Evolutionary conservation across 352 stramenopile genomes (phyloP).

Genomic region (Pythium scleroteichum): DNA sequence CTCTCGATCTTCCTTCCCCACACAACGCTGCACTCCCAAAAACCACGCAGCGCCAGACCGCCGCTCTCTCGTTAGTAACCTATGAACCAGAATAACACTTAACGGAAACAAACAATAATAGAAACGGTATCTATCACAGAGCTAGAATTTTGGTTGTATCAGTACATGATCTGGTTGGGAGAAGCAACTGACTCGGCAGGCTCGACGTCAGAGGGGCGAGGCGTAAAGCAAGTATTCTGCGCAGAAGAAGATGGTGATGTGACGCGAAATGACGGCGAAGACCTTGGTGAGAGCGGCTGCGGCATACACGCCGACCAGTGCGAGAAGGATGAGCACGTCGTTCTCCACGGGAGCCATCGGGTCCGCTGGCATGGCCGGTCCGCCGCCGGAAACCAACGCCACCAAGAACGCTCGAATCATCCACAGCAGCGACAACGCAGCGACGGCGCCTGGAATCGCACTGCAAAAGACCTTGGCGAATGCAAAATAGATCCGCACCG

Average conservation of each 20-base stretch:
- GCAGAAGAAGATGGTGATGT: constrained; percentile 75
- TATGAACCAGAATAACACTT: constrained; percentile 1
- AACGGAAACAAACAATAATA: constrained; percentile 11
- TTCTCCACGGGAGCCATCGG: constrained; percentile 30
- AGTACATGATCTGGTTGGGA: constrained; percentile 17
- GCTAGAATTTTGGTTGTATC: constrained; percentile 13
- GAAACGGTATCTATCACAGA: constrained; percentile 23
- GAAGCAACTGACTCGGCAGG: background rate
- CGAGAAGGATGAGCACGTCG: constrained; percentile 47
- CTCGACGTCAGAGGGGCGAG: constrained; percentile 21
- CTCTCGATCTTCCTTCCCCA: constrained; percentile 20
- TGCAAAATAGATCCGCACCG: constrained; percentile 61
- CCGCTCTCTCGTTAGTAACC: constrained; percentile 16
- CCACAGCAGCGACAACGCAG: constrained; percentile 45
- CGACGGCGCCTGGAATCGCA: constrained; percentile 43
- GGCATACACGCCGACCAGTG: constrained; percentile 48
- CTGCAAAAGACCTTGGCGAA: constrained; percentile 53
- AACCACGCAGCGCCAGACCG: constrained; percentile 8
- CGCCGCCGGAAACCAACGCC: constrained; percentile 8
- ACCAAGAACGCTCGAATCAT: constrained; percentile 42
- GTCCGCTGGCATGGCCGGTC: background rate
- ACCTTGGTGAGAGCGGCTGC: constrained; percentile 53
- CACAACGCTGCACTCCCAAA: constrained; percentile 3
- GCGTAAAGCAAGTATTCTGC: constrained; percentile 60
- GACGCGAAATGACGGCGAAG: constrained; percentile 54